phyloP scores from a whole-genome alignment of 148 eudicot species.

The Heliosperma pusillum region DNA sequence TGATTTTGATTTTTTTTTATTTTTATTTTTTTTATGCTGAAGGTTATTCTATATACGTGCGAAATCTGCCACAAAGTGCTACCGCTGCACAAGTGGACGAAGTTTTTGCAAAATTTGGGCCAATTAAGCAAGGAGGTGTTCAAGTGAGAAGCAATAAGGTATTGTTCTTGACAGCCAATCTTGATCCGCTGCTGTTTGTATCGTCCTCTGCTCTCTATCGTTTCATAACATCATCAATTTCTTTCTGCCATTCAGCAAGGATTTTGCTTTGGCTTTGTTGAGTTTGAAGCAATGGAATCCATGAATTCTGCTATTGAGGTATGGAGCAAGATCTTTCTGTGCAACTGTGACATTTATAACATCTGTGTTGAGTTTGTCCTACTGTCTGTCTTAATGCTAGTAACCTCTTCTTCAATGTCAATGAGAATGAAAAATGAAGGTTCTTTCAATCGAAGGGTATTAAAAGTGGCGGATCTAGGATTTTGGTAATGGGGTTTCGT shows the following conservation, averaged over 20 bases:
- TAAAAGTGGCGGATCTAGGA: too few relatives aligned
- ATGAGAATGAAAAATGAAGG: too few relatives aligned
- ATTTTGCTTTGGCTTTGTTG: conserved; percentile 77
- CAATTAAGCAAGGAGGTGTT: conserved; percentile 61
- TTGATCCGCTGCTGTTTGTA: conserved; percentile 6
- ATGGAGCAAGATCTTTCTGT: neutral
- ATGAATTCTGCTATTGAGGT: conserved; percentile 74
- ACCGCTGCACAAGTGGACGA: conserved; percentile 53
- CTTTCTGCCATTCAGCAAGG: conserved; percentile 48
- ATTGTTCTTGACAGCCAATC: neutral
- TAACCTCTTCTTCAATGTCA: too few relatives aligned
- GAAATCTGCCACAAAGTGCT: conserved; percentile 60
- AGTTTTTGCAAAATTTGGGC: conserved; percentile 58
- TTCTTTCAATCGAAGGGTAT: too few relatives aligned
- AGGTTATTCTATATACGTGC: conserved; percentile 63
- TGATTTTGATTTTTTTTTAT: too few relatives aligned
- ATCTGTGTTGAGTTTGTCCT: neutral
- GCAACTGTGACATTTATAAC: neutral
- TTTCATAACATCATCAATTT: conserved; percentile 5
- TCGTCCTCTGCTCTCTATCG: conserved; percentile 1
- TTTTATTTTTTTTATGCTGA: conserved; percentile 33
- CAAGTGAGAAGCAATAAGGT: conserved; percentile 86
- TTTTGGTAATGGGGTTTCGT: too few relatives aligned
- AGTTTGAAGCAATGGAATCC: conserved; percentile 51
- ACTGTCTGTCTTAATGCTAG: neutral